Evolutionary conservation across 148 eudicot species (phyloP).

Genomic region (Dianthus caryophyllus): DNA sequence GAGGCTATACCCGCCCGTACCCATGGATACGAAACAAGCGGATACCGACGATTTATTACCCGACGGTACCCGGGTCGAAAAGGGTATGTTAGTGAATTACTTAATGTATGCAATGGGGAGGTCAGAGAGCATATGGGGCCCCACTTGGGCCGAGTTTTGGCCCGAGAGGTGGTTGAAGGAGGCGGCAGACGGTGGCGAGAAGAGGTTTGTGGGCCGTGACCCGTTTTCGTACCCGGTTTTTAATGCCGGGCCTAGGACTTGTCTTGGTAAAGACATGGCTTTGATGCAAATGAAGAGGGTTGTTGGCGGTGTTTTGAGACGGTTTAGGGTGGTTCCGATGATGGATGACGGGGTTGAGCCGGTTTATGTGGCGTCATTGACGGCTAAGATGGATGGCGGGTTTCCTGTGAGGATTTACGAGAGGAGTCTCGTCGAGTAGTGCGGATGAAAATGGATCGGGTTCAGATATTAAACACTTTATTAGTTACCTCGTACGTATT

Average conservation of each 20-base stretch:
- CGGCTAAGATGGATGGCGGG: constrained; percentile 35
- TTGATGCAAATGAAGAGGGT: constrained; percentile 41
- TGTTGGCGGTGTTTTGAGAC: constrained; percentile 24
- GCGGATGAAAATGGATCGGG: too few species aligned
- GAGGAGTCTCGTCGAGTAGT: neutral
- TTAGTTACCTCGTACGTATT: too few species aligned
- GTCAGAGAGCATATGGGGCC: constrained; percentile 35
- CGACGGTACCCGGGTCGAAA: constrained; percentile 35
- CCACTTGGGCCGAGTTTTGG: constrained; percentile 25
- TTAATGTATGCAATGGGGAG: constrained; percentile 43
- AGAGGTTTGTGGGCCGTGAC: constrained; percentile 23
- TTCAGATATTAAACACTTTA: too few species aligned
- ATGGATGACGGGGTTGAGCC: constrained; percentile 31
- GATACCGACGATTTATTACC: constrained; percentile 27
- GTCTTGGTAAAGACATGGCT: constrained; percentile 43
- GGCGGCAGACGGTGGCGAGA: neutral
- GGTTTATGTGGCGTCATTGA: constrained; percentile 16
- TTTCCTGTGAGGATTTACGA: constrained; percentile 23
- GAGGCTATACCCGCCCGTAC: constrained; percentile 44
- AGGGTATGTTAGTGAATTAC: constrained; percentile 33
- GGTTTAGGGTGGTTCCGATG: constrained; percentile 35
- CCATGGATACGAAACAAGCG: constrained; percentile 30
- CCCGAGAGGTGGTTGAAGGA: constrained; percentile 32
- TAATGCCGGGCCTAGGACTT: constrained; percentile 39
- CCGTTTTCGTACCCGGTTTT: constrained; percentile 34